These are phyloP conservation scores for Isoetes engelmannii DNA, from an alignment of 83 land plant genomes.

Conservation along the genomic window DNA sequence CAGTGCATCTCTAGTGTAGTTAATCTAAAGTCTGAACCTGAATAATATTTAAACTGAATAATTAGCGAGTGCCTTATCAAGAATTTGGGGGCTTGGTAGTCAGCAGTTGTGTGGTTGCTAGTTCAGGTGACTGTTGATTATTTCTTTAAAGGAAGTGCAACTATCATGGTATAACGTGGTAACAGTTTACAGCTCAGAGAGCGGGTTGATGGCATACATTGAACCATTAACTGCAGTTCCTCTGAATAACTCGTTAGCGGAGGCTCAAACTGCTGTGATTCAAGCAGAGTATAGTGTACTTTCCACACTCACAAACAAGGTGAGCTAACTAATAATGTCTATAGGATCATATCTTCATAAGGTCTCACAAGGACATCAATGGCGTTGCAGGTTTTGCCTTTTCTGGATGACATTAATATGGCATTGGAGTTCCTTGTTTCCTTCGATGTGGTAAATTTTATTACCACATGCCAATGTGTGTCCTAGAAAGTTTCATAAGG, in stretches of 20 bases:
- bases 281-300: slow-evolving; percentile 34
- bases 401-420: slow-evolving; percentile 15
- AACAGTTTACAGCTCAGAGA: slow-evolving; percentile 14
- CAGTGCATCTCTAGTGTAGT: not conserved
- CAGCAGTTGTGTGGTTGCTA: too few relatives aligned
- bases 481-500: too few relatives aligned
- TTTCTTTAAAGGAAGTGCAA: not conserved
- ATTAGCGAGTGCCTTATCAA: too few relatives aligned
- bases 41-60: too few relatives aligned
- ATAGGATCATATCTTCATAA: slow-evolving; percentile 1
- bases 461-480: not conserved
- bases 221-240: slow-evolving; percentile 32
- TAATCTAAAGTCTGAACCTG: too few relatives aligned
- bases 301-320: slow-evolving; percentile 23
- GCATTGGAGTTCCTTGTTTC: slow-evolving; percentile 18
- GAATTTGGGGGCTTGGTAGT: too few relatives aligned
- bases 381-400: slow-evolving; percentile 28
- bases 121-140: not conserved
- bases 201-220: slow-evolving; percentile 28
- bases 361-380: not conserved
- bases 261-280: slow-evolving; percentile 29
- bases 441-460: slow-evolving; percentile 34
- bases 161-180: too few relatives aligned
- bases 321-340: not conserved
- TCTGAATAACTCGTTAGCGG: slow-evolving; percentile 29